Base-by-base conservation (phyloP, 1,284 basidiomycete genomes). In the Filobasidium uniguttulatum region DNA sequence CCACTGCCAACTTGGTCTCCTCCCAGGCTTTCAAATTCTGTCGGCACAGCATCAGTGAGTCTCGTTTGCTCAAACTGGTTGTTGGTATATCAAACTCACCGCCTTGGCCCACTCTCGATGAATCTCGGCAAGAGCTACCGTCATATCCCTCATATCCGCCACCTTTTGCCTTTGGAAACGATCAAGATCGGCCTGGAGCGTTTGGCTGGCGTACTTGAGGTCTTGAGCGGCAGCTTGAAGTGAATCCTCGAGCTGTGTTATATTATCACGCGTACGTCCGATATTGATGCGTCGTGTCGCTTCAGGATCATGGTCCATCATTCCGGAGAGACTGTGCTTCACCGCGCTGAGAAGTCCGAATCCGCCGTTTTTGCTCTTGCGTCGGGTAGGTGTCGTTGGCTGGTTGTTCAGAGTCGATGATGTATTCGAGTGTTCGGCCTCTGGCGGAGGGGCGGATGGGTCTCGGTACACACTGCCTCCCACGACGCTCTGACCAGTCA, bases 241-340 rank as follows among this genome's bases (percentile, higher is more conserved):
- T 1, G 86, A 89, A 60, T 90, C 88, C 67, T 96, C 90, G 36
- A 96, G 75, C 88, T 94, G 38, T 29, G 86, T 84, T 56, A 98
- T 96, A 25, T 80, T 82, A 69, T 98, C 94, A 60, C 86, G 77
- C 2, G 90, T 89, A 72, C 93, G 96, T 56, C 83, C 85, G 57
- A 98, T 97, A 52, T 82, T 81, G 60, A 83, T 94, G 53, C 93
- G 76, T 55, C 94, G 76, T 4, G 93, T 91, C 14, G 85, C 86
- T 71, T 97, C 94, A 0, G 94, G 91, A 71, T 98, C 94, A 6
- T 87, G 85, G 61, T 98, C 94, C 83, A 98, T 96, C 80, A 98
- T 91, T 9, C 88, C 88, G 60, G 93, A 89, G 53, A 99, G 70
- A 20, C 89, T 91, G 70, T 96, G 90, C 60, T 85, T 90, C 48